Percentiles rank a stretch among this genome's conserved stretches.
Conservation (phyloP, 305 asterid genomes). For the Plantago coronopus region DNA sequence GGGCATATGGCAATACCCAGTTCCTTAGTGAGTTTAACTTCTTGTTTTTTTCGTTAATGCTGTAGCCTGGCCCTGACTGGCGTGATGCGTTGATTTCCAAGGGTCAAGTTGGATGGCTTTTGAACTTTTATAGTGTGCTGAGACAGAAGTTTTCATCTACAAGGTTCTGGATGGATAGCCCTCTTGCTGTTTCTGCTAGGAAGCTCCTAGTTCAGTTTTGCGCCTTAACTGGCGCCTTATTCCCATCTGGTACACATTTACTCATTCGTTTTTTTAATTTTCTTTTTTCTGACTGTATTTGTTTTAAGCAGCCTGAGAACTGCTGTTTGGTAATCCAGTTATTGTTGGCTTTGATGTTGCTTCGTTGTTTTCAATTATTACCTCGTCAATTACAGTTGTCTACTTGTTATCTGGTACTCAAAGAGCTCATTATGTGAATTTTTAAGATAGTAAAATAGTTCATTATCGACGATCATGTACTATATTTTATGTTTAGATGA, state of each 20-base stretch:
- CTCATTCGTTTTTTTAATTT: slow-evolving; percentile 11
- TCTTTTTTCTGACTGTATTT: slow-evolving; percentile 9
- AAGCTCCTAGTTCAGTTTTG: slow-evolving; percentile 79
- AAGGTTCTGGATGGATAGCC: slow-evolving; percentile 92
- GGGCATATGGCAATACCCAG: not conserved
- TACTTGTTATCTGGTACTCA: slow-evolving; percentile 4
- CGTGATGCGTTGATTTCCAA: slow-evolving; percentile 71
- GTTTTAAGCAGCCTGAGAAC: slow-evolving; percentile 11
- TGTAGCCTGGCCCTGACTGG: slow-evolving; percentile 93
- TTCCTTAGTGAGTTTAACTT: slow-evolving; percentile 3
- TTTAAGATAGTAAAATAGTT: not conserved
- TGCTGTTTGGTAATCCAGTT: not conserved
- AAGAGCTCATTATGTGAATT: not conserved
- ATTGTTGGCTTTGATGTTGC: not conserved
- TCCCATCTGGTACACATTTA: slow-evolving; percentile 67
- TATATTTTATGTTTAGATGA: too few relatives aligned
- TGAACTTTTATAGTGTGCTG: slow-evolving; percentile 69
- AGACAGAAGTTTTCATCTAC: slow-evolving; percentile 80
- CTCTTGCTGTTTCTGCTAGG: slow-evolving; percentile 90
- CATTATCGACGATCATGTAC: not conserved
- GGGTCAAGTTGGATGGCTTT: slow-evolving; percentile 90
- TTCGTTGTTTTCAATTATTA: too few relatives aligned
- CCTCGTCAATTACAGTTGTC: not conserved
- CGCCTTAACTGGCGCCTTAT: slow-evolving; percentile 71
- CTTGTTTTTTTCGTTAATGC: slow-evolving; percentile 33